Conservation (phyloP, 371 early-diverging fungal species). For the Syncephalis plumigaleata region DNA sequence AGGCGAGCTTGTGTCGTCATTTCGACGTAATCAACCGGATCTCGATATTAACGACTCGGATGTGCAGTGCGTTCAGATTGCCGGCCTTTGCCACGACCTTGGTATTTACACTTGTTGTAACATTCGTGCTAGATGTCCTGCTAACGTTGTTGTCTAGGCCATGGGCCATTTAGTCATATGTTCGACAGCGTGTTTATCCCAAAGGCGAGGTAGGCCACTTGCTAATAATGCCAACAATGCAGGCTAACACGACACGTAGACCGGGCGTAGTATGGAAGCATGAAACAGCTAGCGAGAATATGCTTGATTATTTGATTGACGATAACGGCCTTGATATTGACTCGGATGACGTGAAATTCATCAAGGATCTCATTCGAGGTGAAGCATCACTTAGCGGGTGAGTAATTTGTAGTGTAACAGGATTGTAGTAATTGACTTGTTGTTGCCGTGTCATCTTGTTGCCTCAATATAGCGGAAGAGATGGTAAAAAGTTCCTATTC, state of each 20-base stretch:
- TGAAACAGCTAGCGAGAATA: conserved; percentile 72
- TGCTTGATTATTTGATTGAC: conserved; percentile 71
- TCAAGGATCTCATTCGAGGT: conserved; percentile 75
- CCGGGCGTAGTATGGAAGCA: conserved; percentile 71
- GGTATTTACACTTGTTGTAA: conserved; percentile 21
- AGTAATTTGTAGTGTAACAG: neutral
- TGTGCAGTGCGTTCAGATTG: conserved; percentile 68
- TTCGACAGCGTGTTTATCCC: conserved; percentile 84
- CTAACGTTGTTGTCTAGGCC: conserved; percentile 21
- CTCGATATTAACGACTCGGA: conserved; percentile 62
- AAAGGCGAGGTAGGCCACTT: conserved; percentile 18
- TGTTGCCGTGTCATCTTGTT: neutral
- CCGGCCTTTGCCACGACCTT: conserved; percentile 89
- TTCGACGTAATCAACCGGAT: conserved; percentile 60
- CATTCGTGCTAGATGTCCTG: neutral
- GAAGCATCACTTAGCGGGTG: conserved; percentile 18
- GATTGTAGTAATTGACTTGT: neutral
- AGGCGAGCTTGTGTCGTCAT: conserved; percentile 42
- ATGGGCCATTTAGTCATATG: conserved; percentile 90
- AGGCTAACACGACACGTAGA: conserved; percentile 6
- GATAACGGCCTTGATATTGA: conserved; percentile 64
- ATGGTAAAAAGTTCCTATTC: conserved; percentile 53
- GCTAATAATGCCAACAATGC: neutral
- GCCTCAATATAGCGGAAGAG: conserved; percentile 1
- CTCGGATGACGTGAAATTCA: conserved; percentile 44